Percentiles rank a stretch among this genome's conserved stretches.
phyloP scores from a whole-genome alignment of 805 yeast species.

The Schwanniomyces yamadae region DNA sequence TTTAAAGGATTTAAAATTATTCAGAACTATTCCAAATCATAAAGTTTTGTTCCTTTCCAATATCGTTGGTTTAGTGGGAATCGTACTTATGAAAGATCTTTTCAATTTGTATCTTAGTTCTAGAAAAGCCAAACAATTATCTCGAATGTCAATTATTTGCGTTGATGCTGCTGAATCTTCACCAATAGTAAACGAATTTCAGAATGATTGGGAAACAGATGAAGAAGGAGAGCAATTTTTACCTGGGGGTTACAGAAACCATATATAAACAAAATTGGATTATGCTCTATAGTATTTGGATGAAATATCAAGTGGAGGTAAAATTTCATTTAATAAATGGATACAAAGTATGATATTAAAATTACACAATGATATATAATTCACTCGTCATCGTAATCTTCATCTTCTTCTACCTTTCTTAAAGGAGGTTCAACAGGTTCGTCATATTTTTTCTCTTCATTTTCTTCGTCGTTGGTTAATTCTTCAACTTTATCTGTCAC shows the following conservation, averaged over 20 bases:
- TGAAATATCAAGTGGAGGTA: too few relatives aligned
- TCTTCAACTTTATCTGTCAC: constrained; percentile 17
- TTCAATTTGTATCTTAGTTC: constrained; percentile 27
- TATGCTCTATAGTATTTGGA: too few relatives aligned
- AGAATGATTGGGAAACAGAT: constrained; percentile 1
- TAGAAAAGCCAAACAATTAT: constrained; percentile 29
- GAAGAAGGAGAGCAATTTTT: not conserved
- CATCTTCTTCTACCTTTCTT: constrained; percentile 47
- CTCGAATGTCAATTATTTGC: constrained; percentile 23
- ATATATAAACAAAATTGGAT: too few relatives aligned
- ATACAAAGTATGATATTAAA: not conserved
- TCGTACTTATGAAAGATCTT: constrained; percentile 35
- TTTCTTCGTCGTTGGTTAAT: constrained; percentile 24
- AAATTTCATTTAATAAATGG: too few relatives aligned
- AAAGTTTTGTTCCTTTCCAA: constrained; percentile 29
- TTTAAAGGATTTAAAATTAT: constrained; percentile 8
- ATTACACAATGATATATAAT: not conserved
- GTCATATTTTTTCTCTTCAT: constrained; percentile 21
- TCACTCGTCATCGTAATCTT: constrained; percentile 44
- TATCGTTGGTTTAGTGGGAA: constrained; percentile 29
- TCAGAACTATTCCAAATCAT: constrained; percentile 8
- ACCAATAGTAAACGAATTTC: not conserved
- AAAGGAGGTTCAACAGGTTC: constrained; percentile 44
- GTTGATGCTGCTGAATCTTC: constrained; percentile 3
- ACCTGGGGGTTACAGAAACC: too few relatives aligned